phyloP scores from a whole-genome alignment of 345 rosid genomes.

The Rhodomyrtus tomentosa region DNA sequence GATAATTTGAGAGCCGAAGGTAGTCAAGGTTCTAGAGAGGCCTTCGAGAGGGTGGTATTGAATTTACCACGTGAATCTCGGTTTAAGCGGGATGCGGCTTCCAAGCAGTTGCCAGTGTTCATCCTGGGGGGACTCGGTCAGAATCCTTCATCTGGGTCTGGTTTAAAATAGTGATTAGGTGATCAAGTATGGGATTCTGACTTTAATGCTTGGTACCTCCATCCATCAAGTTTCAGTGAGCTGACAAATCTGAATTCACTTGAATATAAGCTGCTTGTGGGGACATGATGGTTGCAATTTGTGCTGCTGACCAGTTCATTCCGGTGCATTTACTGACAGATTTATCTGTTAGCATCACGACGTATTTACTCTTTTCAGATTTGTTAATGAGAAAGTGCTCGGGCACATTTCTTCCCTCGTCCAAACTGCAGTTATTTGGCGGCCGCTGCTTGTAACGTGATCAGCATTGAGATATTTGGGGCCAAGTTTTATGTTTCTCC shows the following conservation, averaged over 20 bases:
- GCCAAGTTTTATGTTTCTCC: not conserved
- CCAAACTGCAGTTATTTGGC: not conserved
- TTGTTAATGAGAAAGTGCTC: not conserved
- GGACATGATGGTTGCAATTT: not conserved
- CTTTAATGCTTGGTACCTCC: not conserved
- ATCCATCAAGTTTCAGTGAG: not conserved
- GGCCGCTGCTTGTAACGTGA: not conserved
- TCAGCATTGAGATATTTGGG: not conserved
- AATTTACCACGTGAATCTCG: conserved; percentile 65
- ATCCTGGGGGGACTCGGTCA: conserved; percentile 43
- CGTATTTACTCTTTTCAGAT: not conserved
- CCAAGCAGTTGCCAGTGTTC: conserved; percentile 94
- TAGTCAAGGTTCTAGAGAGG: conserved; percentile 35
- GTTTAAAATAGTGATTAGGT: conserved; percentile 19
- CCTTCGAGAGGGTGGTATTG: conserved; percentile 43
- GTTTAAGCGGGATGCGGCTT: conserved; percentile 69
- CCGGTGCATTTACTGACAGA: not conserved
- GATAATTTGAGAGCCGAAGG: conserved; percentile 48
- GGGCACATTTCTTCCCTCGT: not conserved
- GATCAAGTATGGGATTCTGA: not conserved
- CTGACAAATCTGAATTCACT: not conserved
- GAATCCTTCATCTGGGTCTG: conserved; percentile 26
- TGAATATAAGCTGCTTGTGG: not conserved
- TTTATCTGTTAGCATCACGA: not conserved
- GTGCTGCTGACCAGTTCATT: not conserved